Conservation (phyloP, 2,329 filamentous ascomycete genomes). For the Hymenoscyphus scutula region DNA sequence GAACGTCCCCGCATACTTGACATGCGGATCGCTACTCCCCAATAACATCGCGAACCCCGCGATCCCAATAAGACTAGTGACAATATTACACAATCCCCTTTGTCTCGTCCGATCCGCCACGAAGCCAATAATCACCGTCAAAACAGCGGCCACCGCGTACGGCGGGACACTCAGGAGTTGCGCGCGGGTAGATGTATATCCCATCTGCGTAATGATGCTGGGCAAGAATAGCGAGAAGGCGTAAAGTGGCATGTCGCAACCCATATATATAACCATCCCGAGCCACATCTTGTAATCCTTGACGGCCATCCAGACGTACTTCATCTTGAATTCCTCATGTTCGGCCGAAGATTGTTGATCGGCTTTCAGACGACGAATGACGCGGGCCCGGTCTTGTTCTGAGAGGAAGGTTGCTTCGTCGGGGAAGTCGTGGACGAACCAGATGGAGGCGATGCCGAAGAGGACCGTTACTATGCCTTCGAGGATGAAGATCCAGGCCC, state of each 20-base stretch:
- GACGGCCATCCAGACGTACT: slow-evolving; percentile 68
- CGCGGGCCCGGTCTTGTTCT: slow-evolving; percentile 65
- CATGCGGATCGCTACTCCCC: slow-evolving; percentile 56
- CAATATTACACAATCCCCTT: slow-evolving; percentile 79
- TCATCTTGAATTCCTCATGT: slow-evolving; percentile 71
- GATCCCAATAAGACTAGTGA: slow-evolving; percentile 67
- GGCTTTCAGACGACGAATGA: slow-evolving; percentile 65
- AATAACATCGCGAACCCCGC: slow-evolving; percentile 79
- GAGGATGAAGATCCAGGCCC: slow-evolving; percentile 67
- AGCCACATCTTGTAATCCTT: slow-evolving; percentile 84
- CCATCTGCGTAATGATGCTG: slow-evolving; percentile 65
- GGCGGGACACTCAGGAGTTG: slow-evolving; percentile 75
- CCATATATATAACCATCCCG: slow-evolving; percentile 76
- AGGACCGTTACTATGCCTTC: slow-evolving; percentile 45
- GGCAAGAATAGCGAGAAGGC: slow-evolving; percentile 77
- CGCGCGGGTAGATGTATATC: slow-evolving; percentile 56
- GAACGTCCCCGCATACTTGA: slow-evolving; percentile 83
- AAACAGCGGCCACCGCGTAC: slow-evolving; percentile 66
- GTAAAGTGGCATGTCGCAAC: slow-evolving; percentile 68
- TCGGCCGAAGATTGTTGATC: slow-evolving; percentile 75
- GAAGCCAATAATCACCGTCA: slow-evolving; percentile 70
- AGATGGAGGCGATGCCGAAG: slow-evolving; percentile 66
- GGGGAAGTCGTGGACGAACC: slow-evolving; percentile 81
- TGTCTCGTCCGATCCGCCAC: slow-evolving; percentile 71
- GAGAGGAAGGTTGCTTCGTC: slow-evolving; percentile 72